A percentile compares a stretch with the other conserved stretches of the same genome.
These are phyloP conservation scores for Pistacia vera DNA, from an alignment of 345 rosid genomes.

Conservation along the genomic window DNA sequence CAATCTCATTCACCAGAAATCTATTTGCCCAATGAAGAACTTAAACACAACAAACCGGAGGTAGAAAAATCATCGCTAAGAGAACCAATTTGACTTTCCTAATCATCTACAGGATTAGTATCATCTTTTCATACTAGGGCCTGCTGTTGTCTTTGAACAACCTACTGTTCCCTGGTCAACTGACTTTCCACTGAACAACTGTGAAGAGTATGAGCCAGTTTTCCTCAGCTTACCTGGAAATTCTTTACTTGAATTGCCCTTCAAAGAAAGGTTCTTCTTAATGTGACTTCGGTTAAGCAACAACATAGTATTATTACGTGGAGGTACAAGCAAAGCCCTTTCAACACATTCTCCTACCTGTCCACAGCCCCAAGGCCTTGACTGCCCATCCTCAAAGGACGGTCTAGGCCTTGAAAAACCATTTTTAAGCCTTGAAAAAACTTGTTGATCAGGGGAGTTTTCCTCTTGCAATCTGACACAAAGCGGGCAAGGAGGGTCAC, in stretches of 20 bases:
- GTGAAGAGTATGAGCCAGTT: conserved; percentile 30
- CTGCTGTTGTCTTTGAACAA: conserved; percentile 39
- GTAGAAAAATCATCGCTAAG: neutral
- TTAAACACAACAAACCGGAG: neutral
- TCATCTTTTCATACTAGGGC: conserved; percentile 20
- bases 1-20: conserved; percentile 7
- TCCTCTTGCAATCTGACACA: conserved; percentile 43
- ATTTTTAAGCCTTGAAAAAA: conserved; percentile 33
- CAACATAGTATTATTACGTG: conserved; percentile 47
- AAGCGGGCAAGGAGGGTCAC: conserved; percentile 59
- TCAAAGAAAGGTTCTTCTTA: conserved; percentile 52
- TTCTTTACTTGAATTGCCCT: conserved; percentile 53
- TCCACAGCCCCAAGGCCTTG: conserved; percentile 67
- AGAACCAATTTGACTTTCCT: neutral
- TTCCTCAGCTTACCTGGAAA: conserved; percentile 57
- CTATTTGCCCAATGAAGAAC: neutral
- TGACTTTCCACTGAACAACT: conserved; percentile 33
- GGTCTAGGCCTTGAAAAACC: conserved; percentile 47
- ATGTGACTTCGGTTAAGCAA: conserved; percentile 50
- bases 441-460: conserved; percentile 30
- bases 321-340: conserved; percentile 53
- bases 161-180: conserved; percentile 35
- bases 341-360: conserved; percentile 66
- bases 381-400: conserved; percentile 52
- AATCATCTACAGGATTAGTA: neutral